phyloP scores from a whole-genome alignment of 768 basidiomycete genomes.

The Suillus plorans region DNA sequence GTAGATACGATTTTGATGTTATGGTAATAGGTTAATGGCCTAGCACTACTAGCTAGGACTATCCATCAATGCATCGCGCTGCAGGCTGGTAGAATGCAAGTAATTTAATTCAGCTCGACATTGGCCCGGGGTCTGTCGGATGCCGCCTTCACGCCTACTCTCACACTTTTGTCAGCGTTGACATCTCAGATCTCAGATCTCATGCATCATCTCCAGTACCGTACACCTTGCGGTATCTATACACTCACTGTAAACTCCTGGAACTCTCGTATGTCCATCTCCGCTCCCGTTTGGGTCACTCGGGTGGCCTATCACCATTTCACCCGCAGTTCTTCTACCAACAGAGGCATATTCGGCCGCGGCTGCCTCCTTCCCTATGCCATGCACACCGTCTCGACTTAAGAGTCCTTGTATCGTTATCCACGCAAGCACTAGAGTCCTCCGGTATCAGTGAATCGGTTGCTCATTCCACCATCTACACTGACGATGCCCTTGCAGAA shows the following conservation, averaged over 20 bases:
- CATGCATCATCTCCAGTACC: too few species aligned
- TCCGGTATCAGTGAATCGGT: background rate
- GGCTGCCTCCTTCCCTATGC: background rate
- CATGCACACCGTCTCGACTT: background rate
- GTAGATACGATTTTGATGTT: constrained; percentile 1
- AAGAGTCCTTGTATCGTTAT: background rate
- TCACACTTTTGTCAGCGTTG: too few species aligned
- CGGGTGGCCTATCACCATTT: too few species aligned
- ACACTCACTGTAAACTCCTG: background rate
- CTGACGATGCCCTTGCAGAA: background rate
- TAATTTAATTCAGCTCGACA: too few species aligned
- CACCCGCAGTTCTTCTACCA: background rate
- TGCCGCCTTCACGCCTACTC: too few species aligned
- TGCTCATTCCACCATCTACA: constrained; percentile 5
- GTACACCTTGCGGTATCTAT: too few species aligned
- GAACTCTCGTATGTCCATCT: background rate
- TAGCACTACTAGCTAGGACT: too few species aligned
- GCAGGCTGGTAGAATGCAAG: too few species aligned
- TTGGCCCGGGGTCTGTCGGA: too few species aligned
- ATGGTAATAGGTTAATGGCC: background rate
- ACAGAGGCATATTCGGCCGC: too few species aligned
- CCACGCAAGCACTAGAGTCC: background rate
- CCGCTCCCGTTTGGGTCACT: background rate
- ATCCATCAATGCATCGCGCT: too few species aligned
- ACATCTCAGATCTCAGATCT: too few species aligned